phyloP scores from a whole-genome alignment of 495 filamentous ascomycete species.

The Aspergillus sclerotioniger region DNA sequence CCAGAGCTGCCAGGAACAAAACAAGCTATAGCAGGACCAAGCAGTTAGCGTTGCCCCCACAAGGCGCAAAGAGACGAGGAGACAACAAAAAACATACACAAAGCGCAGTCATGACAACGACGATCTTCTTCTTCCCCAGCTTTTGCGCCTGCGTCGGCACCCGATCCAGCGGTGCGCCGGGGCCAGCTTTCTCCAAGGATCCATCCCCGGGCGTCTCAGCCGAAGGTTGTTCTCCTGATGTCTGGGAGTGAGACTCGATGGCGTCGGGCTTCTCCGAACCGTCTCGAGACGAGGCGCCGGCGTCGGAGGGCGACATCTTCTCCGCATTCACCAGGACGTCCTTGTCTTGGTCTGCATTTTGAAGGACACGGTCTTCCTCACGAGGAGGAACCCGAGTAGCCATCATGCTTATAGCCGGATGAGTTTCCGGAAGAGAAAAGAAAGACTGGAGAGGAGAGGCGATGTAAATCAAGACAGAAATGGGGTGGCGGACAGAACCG shows the following conservation, averaged over 20 bases:
- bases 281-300: constrained; percentile 7
- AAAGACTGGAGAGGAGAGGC: neutral
- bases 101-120: constrained; percentile 49
- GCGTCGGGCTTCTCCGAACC: constrained; percentile 7
- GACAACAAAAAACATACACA: constrained; percentile 36
- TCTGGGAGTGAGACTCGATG: neutral
- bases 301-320: constrained; percentile 9
- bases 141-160: constrained; percentile 40
- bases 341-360: constrained; percentile 6
- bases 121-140: constrained; percentile 49
- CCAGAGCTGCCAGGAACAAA: constrained; percentile 53
- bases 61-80: neutral
- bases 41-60: constrained; percentile 14
- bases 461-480: constrained; percentile 3
- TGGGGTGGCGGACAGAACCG: constrained; percentile 13
- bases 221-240: neutral
- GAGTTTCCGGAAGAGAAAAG: neutral
- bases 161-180: constrained; percentile 32
- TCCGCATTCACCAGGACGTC: constrained; percentile 2
- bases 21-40: constrained; percentile 36
- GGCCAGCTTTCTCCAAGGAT: constrained; percentile 20
- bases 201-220: constrained; percentile 17
- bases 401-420: constrained; percentile 8
- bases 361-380: constrained; percentile 5
- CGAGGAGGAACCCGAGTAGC: neutral